Evolutionary conservation across 257 asterid genomes (phyloP).

Genomic region (Petrea volubilis): DNA sequence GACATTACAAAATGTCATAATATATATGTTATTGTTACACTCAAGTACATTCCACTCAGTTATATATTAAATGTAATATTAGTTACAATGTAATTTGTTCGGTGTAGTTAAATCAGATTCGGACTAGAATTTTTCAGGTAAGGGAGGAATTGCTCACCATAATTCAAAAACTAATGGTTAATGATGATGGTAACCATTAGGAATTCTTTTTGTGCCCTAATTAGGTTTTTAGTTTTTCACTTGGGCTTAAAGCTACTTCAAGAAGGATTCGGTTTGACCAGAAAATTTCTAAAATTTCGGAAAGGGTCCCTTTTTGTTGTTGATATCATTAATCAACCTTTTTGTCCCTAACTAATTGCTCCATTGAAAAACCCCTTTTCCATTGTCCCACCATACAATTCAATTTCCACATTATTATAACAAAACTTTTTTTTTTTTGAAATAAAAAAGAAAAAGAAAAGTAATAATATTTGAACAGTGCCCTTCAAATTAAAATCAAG

Average conservation of each 20-base stretch:
- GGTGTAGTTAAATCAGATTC: no score
- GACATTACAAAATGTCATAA: no score
- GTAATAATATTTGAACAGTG: no score
- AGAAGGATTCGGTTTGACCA: conserved; percentile 34
- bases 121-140: no score
- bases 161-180: background rate
- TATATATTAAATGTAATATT: no score
- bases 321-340: conserved; percentile 26
- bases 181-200: conserved; percentile 5
- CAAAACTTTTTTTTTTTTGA: background rate
- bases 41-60: no score
- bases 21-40: no score
- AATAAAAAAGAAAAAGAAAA: background rate
- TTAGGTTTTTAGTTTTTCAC: background rate
- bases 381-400: conserved; percentile 7
- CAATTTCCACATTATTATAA: background rate
- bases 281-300: conserved; percentile 35
- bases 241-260: conserved; percentile 22
- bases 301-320: conserved; percentile 25
- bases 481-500: background rate
- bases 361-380: background rate
- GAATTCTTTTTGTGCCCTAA: background rate
- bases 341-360: conserved; percentile 28
- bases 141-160: no score
- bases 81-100: no score